Evolutionary conservation across 2,329 filamentous ascomycete species (phyloP), one percentile per base, ranked within the genome.

Genomic region (Pseudogymnoascus sp.): DNA sequence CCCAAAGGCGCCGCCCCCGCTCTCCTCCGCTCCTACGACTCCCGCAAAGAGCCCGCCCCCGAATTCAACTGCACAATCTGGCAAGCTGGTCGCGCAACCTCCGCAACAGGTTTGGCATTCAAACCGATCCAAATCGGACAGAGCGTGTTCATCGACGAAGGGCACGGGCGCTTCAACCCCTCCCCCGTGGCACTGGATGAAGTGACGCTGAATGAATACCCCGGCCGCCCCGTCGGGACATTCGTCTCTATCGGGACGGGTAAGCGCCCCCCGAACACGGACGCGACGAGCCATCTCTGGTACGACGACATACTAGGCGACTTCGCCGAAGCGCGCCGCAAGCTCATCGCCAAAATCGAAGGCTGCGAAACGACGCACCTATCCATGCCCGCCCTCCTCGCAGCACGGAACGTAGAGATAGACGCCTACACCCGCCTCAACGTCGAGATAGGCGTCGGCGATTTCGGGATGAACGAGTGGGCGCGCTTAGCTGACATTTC

Each of bases 381-480:
- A 70, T 84, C 85, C 68, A 96, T 97, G 92, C 85, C 84, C 63
- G 89, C 95, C 57, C 84, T 92, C 66, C 79, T 97, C 21, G 76
- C 83, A 5, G 89, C 86, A 72, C 85, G 92, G 35, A 85, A 88
- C 26, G 90, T 97, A 63, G 92, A 89, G 68, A 83, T 84, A 59
- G 92, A 97, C 63, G 90, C 95, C 72, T 99, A 99, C 77, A 96
- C 92, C 73, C 88, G 94, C 6, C 79, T 97, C n/a, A 99, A 99
- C 66, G 94, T 97, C 40, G 92, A 97, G 71, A 87, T 96, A 13
- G 94, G 93, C 1, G 92, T 97, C 2, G 92, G 93, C 60, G 94
- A 97, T 71, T 97, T 97, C 72, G 93, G 90, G 59, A 97, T 99
- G 92, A 99, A 97, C 71, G 94, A 97, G 73, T 99, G 94, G 94